Percentiles rank a stretch among this genome's conserved stretches.
These are phyloP conservation scores for Cephalotrichum gorgonifer DNA, from an alignment of 2,329 filamentous ascomycete species.

Conservation along the genomic window DNA sequence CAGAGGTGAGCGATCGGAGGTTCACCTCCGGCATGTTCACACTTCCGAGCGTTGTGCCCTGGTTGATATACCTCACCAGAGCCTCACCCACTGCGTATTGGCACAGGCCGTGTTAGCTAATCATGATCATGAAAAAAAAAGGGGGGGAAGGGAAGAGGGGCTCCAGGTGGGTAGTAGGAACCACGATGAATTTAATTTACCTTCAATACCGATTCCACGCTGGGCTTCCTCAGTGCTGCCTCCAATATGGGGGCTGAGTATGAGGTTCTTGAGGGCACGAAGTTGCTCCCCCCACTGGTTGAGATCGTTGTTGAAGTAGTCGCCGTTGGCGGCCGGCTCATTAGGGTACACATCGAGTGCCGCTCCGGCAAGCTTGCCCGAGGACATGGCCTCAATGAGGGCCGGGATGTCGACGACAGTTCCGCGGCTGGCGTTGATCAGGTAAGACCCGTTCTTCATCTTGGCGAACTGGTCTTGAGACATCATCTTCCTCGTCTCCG, in stretches of 20 bases:
- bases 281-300: constrained; percentile 83
- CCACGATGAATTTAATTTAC: constrained; percentile 18
- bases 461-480: constrained; percentile 64
- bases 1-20: constrained; percentile 78
- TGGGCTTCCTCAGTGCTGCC: constrained; percentile 97
- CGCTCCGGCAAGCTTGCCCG: constrained; percentile 81
- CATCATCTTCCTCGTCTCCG: constrained; percentile 91
- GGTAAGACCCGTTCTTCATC: constrained; percentile 89
- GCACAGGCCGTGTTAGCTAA: constrained; percentile 8
- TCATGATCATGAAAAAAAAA: not conserved
- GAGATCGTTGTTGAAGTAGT: constrained; percentile 80
- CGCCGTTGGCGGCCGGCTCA: constrained; percentile 87
- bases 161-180: not conserved
- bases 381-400: constrained; percentile 75
- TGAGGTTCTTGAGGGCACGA: constrained; percentile 77
- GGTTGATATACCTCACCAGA: constrained; percentile 89
- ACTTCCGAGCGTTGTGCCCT: constrained; percentile 79
- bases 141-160: not conserved
- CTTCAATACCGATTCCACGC: constrained; percentile 86
- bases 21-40: constrained; percentile 96
- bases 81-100: constrained; percentile 60
- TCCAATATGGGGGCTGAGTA: constrained; percentile 93
- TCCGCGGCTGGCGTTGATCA: constrained; percentile 93
- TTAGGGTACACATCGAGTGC: constrained; percentile 95
- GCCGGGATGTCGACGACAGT: constrained; percentile 91